Percentiles rank a stretch among this genome's conserved stretches.
These are phyloP conservation scores for Kurtzmaniella quercitrusa DNA, from an alignment of 1,139 yeast genomes.

Conservation along the genomic window DNA sequence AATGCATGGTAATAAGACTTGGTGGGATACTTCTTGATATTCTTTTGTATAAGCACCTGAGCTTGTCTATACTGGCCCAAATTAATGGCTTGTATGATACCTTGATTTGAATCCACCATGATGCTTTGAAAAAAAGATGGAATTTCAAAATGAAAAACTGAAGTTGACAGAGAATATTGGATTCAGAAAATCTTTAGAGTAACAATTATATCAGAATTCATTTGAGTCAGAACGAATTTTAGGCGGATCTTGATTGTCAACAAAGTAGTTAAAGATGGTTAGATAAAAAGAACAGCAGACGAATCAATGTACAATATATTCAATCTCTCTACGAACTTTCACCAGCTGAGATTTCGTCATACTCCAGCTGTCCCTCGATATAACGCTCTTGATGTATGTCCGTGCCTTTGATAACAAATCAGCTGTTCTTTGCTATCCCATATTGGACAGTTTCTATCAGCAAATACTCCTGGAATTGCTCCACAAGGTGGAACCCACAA, in stretches of 20 bases:
- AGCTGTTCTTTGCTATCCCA: neutral
- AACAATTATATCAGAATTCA: too few relatives aligned
- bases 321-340: too few relatives aligned
- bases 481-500: neutral
- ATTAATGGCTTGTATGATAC: constrained; percentile 44
- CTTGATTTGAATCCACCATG: constrained; percentile 23
- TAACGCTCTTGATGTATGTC: neutral
- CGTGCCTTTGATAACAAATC: constrained; percentile 1
- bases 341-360: too few relatives aligned
- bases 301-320: too few relatives aligned
- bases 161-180: too few relatives aligned
- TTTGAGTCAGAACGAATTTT: too few relatives aligned
- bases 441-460: neutral
- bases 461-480: neutral
- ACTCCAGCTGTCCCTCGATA: too few relatives aligned
- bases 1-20: constrained; percentile 52
- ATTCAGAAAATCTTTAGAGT: too few relatives aligned
- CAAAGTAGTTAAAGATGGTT: too few relatives aligned
- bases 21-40: constrained; percentile 52
- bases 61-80: constrained; percentile 55
- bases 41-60: constrained; percentile 42
- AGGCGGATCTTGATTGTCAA: too few relatives aligned
- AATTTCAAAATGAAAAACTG: neutral
- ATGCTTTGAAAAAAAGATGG: neutral
- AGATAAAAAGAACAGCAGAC: too few relatives aligned